Base-by-base conservation (phyloP, 495 filamentous ascomycete genomes). In the Hypoxylon cercidicola region DNA sequence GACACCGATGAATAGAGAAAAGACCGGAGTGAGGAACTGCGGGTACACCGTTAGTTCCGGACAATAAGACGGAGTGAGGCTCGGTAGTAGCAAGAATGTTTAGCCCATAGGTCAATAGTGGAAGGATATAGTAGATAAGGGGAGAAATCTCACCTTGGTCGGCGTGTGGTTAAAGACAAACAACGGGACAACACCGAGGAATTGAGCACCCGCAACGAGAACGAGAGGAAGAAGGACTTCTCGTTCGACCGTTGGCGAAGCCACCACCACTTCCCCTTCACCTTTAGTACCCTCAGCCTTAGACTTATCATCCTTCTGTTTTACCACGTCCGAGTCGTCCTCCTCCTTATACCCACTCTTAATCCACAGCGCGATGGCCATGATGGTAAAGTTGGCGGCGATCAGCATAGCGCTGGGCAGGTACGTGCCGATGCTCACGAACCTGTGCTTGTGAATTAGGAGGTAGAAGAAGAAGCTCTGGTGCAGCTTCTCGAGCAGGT, bases 391-490 rank as follows among this genome's bases (percentile, higher is more conserved):
- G 72, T 93, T 97, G 19, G 84, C 89, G 7, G 96, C 96, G 55
- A 99, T 84, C 23, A 97, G 77, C 96, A 99, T 98, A 6, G 93
- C 95, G 75, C 93, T 96, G 4, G 96, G 95, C 4, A 99, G 81
- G 70, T 99, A 99, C 1, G 95, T 99, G 16, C 95, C 95, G 61
- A 99, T 99, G 75, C 94, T 97, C 54, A 98, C 96, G 75, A 98
- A 99, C 7, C 93, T 86, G 52, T 95, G 89, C 15, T 87, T 82
- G 53, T 92, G 88, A 85, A 99, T 93, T 15, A 99, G 85, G 20
- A 99, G 79, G 75, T 99, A 99, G 79, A 99, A 98, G 83, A 99
- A 99, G 83, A 98, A 99, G 72, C 92, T 97, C 80, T 99, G 95
- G 71, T 99, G 95, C 61, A 99, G 85, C 74, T 98, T 93, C 77